phyloP scores from a whole-genome alignment of 306 rosid genomes.

The Rosa persica region DNA sequence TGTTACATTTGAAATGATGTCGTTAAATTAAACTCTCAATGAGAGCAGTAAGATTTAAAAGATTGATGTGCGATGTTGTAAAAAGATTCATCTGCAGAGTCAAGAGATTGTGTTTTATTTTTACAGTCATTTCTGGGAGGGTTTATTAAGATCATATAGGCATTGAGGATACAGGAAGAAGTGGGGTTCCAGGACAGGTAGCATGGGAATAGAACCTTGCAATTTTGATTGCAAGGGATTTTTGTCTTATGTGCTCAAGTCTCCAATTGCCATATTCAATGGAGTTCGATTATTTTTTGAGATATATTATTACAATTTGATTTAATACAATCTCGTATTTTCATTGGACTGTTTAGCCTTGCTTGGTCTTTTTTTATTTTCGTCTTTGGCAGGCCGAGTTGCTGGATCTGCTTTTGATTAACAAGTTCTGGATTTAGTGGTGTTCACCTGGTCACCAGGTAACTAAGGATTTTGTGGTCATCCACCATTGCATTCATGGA shows the following conservation, averaged over 20 bases:
- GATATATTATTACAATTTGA: too few relatives aligned
- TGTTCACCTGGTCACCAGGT: not conserved
- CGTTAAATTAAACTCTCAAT: not conserved
- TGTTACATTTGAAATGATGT: not conserved
- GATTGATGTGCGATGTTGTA: not conserved
- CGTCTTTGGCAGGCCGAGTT: not conserved
- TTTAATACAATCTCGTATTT: too few relatives aligned
- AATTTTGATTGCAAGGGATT: too few relatives aligned
- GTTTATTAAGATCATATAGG: not conserved
- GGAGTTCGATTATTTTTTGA: not conserved
- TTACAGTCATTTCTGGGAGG: not conserved
- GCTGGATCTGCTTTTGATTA: not conserved
- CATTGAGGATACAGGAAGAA: not conserved
- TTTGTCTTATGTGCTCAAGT: too few relatives aligned
- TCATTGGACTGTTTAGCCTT: not conserved
- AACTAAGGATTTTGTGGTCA: not conserved
- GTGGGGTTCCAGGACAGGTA: not conserved
- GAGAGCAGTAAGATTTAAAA: not conserved
- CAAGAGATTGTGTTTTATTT: not conserved
- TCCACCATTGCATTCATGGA: not conserved
- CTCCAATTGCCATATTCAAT: too few relatives aligned
- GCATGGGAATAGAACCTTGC: too few relatives aligned
- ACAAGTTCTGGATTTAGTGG: too few relatives aligned
- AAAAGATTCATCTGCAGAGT: not conserved
- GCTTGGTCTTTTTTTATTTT: not conserved